Percentiles rank a stretch among this genome's conserved stretches.
phyloP scores from a whole-genome alignment of 495 filamentous ascomycete species.

The Xylaria sp. region DNA sequence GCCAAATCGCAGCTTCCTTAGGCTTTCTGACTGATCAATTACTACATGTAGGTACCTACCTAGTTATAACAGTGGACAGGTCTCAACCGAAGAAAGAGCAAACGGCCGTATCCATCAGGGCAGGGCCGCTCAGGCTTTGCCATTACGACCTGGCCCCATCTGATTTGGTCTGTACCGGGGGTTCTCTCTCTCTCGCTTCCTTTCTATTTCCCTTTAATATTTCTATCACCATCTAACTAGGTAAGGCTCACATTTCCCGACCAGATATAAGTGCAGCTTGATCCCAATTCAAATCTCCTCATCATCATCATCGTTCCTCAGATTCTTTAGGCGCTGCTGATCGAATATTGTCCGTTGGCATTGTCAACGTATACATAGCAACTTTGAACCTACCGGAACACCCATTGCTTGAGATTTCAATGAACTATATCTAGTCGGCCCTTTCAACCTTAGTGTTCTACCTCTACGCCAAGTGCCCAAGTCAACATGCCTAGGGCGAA shows the following conservation, averaged over 20 bases:
- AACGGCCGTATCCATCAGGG: not conserved
- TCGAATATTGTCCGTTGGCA: not conserved
- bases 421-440: not conserved
- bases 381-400: not conserved
- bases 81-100: constrained; percentile 10
- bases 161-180: too few species aligned
- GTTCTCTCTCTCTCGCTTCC: too few species aligned
- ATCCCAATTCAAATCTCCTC: not conserved
- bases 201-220: too few species aligned
- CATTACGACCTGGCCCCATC: not conserved
- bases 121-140: not conserved
- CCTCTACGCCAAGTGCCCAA: not conserved
- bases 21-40: not conserved
- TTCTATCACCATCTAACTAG: not conserved
- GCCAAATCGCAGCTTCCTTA: not conserved
- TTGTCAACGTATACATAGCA: not conserved
- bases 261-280: not conserved
- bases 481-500: constrained; percentile 11
- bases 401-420: not conserved
- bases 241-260: not conserved
- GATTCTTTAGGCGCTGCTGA: too few species aligned
- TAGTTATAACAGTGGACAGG: not conserved
- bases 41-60: not conserved
- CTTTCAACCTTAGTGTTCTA: too few species aligned
- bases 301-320: not conserved